Conservation (phyloP, 1,139 yeast species). For the Candida neerlandica region DNA sequence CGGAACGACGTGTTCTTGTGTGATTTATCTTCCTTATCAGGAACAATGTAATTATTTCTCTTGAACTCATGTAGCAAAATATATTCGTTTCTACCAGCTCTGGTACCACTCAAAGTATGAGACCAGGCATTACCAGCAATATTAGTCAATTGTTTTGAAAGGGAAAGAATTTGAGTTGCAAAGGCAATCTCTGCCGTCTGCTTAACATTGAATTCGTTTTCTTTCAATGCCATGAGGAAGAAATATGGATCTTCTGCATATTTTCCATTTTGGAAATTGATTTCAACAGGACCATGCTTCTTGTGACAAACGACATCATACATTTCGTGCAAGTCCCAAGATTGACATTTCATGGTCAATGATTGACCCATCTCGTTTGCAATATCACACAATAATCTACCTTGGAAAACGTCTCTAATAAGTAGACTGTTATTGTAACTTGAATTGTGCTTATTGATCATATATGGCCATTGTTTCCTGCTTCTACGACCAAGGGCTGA, state of each 20-base stretch:
- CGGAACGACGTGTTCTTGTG: constrained; percentile 44
- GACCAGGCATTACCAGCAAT: constrained; percentile 99
- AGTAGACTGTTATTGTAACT: constrained; percentile 51
- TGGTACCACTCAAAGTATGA: constrained; percentile 89
- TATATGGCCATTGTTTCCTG: constrained; percentile 76
- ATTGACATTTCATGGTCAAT: constrained; percentile 85
- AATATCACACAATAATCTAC: constrained; percentile 88
- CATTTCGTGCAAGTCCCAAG: constrained; percentile 97
- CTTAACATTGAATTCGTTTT: constrained; percentile 66
- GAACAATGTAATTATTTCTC: constrained; percentile 78
- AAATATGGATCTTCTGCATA: constrained; percentile 70
- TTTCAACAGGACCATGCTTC: constrained; percentile 64
- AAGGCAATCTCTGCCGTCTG: constrained; percentile 80
- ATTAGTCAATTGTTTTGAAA: constrained; percentile 89
- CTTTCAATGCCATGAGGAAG: constrained; percentile 69
- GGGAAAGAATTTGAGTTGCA: constrained; percentile 79
- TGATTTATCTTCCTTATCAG: constrained; percentile 73
- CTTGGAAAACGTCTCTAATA: constrained; percentile 73
- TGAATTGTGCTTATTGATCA: constrained; percentile 45
- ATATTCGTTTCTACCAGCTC: constrained; percentile 95
- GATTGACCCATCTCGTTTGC: constrained; percentile 96
- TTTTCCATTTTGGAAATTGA: constrained; percentile 68
- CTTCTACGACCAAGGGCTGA: constrained; percentile 82
- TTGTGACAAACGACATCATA: constrained; percentile 70
- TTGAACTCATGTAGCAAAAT: constrained; percentile 91